Percentiles rank a stretch among this genome's conserved stretches.
Conservation (phyloP, 495 filamentous ascomycete species). For the Massariosphaeria phaeospora region DNA sequence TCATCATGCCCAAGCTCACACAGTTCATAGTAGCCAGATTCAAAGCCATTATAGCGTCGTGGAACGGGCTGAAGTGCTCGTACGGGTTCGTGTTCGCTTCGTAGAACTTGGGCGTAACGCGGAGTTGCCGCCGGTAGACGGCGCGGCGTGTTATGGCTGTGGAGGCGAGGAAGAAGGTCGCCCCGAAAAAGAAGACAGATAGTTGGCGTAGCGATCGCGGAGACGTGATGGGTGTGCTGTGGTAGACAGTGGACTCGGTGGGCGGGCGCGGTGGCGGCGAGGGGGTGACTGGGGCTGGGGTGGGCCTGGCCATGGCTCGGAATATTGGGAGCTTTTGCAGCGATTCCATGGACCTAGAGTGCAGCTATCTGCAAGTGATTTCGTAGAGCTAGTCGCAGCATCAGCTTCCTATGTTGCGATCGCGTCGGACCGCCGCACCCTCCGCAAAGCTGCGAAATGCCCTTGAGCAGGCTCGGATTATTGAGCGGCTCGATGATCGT, state of each 20-base stretch:
- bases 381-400: constrained; percentile 6
- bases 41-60: constrained; percentile 72
- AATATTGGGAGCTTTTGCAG: constrained; percentile 7
- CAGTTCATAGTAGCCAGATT: constrained; percentile 81
- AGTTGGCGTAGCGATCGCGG: constrained; percentile 49
- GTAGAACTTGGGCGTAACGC: constrained; percentile 61
- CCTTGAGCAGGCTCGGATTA: too few relatives aligned
- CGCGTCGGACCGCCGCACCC: background rate
- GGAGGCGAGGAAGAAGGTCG: constrained; percentile 66
- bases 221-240: constrained; percentile 34
- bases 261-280: constrained; percentile 14
- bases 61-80: constrained; percentile 44
- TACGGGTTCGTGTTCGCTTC: constrained; percentile 42
- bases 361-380: background rate
- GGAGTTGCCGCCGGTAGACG: constrained; percentile 50
- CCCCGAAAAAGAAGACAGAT: constrained; percentile 63
- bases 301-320: constrained; percentile 11
- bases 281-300: constrained; percentile 7
- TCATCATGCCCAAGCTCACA: constrained; percentile 62
- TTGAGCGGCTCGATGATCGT: too few relatives aligned
- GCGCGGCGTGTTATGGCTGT: constrained; percentile 66
- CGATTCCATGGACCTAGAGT: constrained; percentile 2
- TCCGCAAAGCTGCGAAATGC: too few relatives aligned
- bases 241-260: constrained; percentile 21
- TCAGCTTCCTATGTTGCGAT: constrained; percentile 5